Conservation (phyloP, 2,329 filamentous ascomycete species). For the Aspergillus sp. region DNA sequence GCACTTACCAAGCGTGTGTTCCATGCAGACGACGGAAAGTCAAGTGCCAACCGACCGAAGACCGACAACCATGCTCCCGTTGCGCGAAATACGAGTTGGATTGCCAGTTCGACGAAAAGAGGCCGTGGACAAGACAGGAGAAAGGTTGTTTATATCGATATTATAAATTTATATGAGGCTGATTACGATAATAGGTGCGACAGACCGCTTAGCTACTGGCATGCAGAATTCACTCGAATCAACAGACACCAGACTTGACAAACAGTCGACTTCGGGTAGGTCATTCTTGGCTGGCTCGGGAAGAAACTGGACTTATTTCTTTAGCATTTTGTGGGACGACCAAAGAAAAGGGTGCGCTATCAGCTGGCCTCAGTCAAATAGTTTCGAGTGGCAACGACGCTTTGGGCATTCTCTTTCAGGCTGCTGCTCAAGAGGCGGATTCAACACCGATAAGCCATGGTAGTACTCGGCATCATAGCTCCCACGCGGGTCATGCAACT, state of each 20-base stretch:
- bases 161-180: background rate
- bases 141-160: conserved; percentile 21
- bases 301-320: too few relatives aligned
- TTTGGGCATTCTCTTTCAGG: conserved; percentile 50
- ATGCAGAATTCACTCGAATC: background rate
- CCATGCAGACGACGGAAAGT: conserved; percentile 47
- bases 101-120: conserved; percentile 37
- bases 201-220: background rate
- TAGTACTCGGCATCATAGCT: background rate
- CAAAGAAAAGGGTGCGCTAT: background rate
- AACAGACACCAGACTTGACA: background rate
- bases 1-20: conserved; percentile 50
- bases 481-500: background rate
- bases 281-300: too few relatives aligned
- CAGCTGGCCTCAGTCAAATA: conserved; percentile 48
- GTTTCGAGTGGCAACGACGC: conserved; percentile 54
- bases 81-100: conserved; percentile 45
- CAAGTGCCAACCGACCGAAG: conserved; percentile 42
- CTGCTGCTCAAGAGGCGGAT: conserved; percentile 29
- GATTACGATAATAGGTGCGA: background rate
- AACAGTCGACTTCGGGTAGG: background rate
- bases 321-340: too few relatives aligned
- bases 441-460: background rate
- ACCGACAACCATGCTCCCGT: conserved; percentile 38
- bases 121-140: conserved; percentile 22